A percentile compares a stretch with the other conserved stretches of the same genome.
phyloP scores from a whole-genome alignment of 2,329 filamentous ascomycete species.

The Fusarium zealandicum region DNA sequence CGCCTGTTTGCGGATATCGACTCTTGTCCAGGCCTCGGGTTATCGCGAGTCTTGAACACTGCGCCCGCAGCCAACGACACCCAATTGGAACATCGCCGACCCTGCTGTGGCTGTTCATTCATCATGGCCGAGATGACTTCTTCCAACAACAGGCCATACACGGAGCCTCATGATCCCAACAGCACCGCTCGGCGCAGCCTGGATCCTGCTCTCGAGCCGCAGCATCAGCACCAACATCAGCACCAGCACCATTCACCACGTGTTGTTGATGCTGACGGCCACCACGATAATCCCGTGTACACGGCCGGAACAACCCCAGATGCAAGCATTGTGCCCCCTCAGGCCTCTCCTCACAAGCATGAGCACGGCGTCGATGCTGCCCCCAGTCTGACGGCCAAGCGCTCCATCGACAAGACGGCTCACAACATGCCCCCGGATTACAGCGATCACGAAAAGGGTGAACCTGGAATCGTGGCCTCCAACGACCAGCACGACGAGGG shows the following conservation, averaged over 20 bases:
- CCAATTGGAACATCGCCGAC: too few relatives aligned
- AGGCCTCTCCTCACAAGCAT: constrained; percentile 44
- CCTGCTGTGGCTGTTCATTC: neutral
- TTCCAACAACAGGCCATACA: neutral
- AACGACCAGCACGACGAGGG: constrained; percentile 34
- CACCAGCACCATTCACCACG: constrained; percentile 53
- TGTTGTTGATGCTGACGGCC: constrained; percentile 43
- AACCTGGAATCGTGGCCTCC: constrained; percentile 44
- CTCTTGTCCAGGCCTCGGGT: too few relatives aligned
- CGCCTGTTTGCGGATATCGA: too few relatives aligned
- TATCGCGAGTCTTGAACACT: too few relatives aligned
- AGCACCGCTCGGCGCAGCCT: constrained; percentile 23
- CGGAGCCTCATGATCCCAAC: neutral
- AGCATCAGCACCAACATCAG: constrained; percentile 53
- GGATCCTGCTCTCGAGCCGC: constrained; percentile 44
- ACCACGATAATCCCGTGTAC: constrained; percentile 55
- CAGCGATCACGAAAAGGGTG: constrained; percentile 50
- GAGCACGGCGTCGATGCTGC: constrained; percentile 32
- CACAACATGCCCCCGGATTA: constrained; percentile 47
- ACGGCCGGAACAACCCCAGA: constrained; percentile 52
- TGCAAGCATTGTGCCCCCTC: constrained; percentile 44
- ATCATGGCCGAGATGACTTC: constrained; percentile 33
- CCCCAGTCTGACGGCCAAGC: neutral
- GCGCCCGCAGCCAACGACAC: too few relatives aligned
- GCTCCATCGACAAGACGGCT: constrained; percentile 9